Percentiles rank a stretch among this genome's conserved stretches.
phyloP scores from a whole-genome alignment of 1,284 basidiomycete genomes.

The Meripilus lineatus region DNA sequence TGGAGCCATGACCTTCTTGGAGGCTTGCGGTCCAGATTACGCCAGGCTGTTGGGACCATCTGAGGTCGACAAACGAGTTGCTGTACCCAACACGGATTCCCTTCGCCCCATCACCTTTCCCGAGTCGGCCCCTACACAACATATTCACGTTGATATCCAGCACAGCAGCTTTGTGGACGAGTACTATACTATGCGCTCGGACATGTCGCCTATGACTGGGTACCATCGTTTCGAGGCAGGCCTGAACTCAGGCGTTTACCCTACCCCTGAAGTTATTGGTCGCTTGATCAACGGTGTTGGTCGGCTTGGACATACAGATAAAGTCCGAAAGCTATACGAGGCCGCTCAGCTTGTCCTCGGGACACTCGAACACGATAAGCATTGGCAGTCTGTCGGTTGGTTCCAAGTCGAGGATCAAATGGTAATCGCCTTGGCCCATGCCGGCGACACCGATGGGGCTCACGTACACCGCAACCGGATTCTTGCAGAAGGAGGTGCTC shows the following conservation, averaged over 20 bases:
- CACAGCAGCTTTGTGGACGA: constrained; percentile 39
- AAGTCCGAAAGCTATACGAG: constrained; percentile 66
- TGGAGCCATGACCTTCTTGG: neutral
- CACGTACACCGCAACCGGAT: constrained; percentile 80
- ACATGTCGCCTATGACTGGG: constrained; percentile 24
- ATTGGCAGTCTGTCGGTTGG: constrained; percentile 61
- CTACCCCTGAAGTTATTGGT: constrained; percentile 51
- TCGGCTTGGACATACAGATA: constrained; percentile 53
- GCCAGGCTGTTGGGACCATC: neutral
- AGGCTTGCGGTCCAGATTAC: neutral
- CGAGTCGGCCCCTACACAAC: constrained; percentile 9
- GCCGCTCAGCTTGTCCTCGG: constrained; percentile 62
- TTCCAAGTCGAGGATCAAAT: constrained; percentile 81
- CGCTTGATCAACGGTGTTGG: constrained; percentile 68
- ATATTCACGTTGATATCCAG: constrained; percentile 24
- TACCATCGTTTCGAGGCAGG: constrained; percentile 37
- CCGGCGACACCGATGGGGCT: constrained; percentile 75
- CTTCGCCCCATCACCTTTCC: neutral
- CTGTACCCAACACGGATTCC: too few relatives aligned
- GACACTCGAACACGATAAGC: constrained; percentile 40
- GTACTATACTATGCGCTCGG: constrained; percentile 26
- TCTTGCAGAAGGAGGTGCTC: constrained; percentile 71
- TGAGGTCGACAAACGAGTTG: too few relatives aligned
- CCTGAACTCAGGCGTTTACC: constrained; percentile 37
- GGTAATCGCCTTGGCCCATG: constrained; percentile 80